Evolutionary conservation across 2,329 filamentous ascomycete species (phyloP).

Genomic region (Penicillium sp.): DNA sequence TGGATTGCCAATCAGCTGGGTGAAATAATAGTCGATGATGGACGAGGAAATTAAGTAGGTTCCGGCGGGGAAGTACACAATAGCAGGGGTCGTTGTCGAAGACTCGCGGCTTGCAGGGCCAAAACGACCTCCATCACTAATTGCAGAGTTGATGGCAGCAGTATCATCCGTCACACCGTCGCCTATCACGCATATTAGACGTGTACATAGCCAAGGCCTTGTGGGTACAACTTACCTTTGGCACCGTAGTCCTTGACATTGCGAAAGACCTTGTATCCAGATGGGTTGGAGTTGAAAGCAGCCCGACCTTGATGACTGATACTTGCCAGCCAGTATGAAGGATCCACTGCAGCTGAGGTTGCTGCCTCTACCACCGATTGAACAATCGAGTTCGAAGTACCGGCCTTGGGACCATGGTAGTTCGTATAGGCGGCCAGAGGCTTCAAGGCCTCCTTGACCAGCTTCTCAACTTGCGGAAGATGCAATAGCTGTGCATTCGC

Average conservation of each 20-base stretch:
- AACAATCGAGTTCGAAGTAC: background rate
- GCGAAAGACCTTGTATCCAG: constrained; percentile 34
- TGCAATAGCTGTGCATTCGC: constrained; percentile 24
- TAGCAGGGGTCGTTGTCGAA: constrained; percentile 57
- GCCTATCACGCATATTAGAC: constrained; percentile 34
- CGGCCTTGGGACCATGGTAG: constrained; percentile 21
- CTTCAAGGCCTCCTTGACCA: constrained; percentile 21
- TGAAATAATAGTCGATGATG: constrained; percentile 67
- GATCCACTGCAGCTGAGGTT: constrained; percentile 18
- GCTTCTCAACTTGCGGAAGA: constrained; percentile 26
- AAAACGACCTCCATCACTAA: constrained; percentile 51
- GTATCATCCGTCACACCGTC: constrained; percentile 60
- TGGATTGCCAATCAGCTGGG: constrained; percentile 64
- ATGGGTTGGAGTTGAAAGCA: constrained; percentile 33
- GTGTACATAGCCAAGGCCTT: constrained; percentile 47
- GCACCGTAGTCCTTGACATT: constrained; percentile 41
- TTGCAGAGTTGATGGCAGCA: constrained; percentile 56
- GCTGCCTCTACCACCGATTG: background rate
- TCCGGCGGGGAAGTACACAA: constrained; percentile 63
- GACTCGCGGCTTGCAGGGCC: constrained; percentile 44
- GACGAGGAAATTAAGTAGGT: constrained; percentile 61
- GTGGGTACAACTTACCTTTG: constrained; percentile 34
- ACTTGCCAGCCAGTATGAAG: constrained; percentile 38
- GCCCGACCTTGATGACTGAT: constrained; percentile 40
- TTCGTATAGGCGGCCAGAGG: constrained; percentile 23